Base-by-base conservation (phyloP, 805 yeast genomes). In the Gaillardinia entomophila region DNA sequence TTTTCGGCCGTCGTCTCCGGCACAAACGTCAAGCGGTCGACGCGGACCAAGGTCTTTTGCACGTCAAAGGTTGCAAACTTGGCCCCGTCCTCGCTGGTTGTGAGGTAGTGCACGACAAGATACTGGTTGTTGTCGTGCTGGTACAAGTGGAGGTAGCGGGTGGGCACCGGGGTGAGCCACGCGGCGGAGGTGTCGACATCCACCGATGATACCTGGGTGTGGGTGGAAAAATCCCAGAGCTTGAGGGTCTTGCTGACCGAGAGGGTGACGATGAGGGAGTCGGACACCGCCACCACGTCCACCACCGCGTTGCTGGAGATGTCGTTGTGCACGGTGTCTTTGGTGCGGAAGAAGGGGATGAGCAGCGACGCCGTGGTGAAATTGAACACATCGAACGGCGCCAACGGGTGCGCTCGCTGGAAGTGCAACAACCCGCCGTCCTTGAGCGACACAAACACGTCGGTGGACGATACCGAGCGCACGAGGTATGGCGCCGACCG, bases 391-490 rank as follows among this genome's bases (percentile, higher is more conserved):
- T 60, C 73, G 26, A 61, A 52, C 3, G 42, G 8, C 23, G 2
- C 41, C 31, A 47, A 42, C 66, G 75, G 10, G 76, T 35, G 18
- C 0, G 42, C 26, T 42, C 77, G 60, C 23, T 46, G 44, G 36
- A 82, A 61, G 28, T 77, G 79, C 31, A 86, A 57, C 26, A 88
- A 52, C 1, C 89, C 86, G 16, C 97, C 96, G 57, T 89, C 95
- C 27, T 69, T 67, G 30, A 88, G 62, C 4, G 86, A 66, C 0
- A 82, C 75, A 3, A 87, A 51, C 6, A 77, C 49, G 28, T 70
- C 66, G 3, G 49, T 45, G 0, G 58, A 40, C 20, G 73, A 67
- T 12, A 78, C 54, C 1, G 80, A 53, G 31, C 66, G 60, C 38
- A 82, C 45, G 14, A 68, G 55, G 27, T 74, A 72, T 2, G 90